Evolutionary conservation across 305 asterid species (phyloP).

Genomic region (Fraxinus albicans): DNA sequence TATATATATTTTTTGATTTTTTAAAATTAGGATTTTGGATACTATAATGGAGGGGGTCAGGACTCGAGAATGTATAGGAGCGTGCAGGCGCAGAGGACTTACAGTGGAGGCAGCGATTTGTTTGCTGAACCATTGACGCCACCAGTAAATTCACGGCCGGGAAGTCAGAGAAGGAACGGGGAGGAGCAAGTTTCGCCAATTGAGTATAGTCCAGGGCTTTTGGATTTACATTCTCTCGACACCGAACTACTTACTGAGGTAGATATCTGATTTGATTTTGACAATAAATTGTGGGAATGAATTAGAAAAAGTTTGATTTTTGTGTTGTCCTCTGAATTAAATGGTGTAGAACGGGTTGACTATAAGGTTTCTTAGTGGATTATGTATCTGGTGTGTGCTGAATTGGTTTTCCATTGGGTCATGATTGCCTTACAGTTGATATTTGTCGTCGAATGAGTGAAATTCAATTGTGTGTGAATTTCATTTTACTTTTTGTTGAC

Average conservation of each 20-base stretch:
- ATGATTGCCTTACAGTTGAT: background rate
- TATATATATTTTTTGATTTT: background rate
- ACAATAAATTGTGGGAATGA: background rate
- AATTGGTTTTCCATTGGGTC: background rate
- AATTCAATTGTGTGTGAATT: background rate
- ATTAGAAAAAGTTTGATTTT: background rate
- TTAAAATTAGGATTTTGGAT: slow-evolving; percentile 64
- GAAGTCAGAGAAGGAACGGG: slow-evolving; percentile 44
- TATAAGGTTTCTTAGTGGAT: background rate
- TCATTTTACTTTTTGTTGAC: background rate
- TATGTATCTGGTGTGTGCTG: background rate
- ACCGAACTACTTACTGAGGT: slow-evolving; percentile 92
- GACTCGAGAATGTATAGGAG: slow-evolving; percentile 63
- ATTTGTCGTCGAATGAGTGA: background rate
- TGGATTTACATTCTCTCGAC: slow-evolving; percentile 96
- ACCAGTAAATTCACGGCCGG: slow-evolving; percentile 40
- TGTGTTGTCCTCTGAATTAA: background rate
- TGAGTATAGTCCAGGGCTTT: slow-evolving; percentile 87
- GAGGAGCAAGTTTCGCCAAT: slow-evolving; percentile 58
- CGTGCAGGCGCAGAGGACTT: slow-evolving; percentile 60
- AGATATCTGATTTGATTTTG: background rate
- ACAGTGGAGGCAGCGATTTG: slow-evolving; percentile 55
- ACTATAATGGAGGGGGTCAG: slow-evolving; percentile 67
- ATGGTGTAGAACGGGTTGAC: background rate
- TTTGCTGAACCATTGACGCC: slow-evolving; percentile 78